Conservation (phyloP, 805 yeast species). For the Crinitomyces ghanaensis region DNA sequence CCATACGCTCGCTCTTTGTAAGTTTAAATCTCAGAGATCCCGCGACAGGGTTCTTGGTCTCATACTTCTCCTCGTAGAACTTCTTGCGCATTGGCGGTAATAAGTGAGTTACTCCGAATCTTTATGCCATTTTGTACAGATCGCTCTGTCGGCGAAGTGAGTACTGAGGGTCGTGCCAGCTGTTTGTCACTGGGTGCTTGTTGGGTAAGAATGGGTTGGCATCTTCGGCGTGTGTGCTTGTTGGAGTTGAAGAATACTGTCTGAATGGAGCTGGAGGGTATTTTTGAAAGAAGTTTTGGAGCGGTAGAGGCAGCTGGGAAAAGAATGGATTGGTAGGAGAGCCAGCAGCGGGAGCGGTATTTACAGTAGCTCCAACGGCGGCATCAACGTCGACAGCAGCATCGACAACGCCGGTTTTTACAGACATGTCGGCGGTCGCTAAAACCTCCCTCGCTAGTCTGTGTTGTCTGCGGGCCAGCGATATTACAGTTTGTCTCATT, state of each 20-base stretch:
- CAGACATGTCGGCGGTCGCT: not conserved
- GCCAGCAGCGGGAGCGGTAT: conserved; percentile 1
- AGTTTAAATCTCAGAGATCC: conserved; percentile 75
- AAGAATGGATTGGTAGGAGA: conserved; percentile 28
- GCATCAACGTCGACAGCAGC: conserved; percentile 1
- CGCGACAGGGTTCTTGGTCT: conserved; percentile 54
- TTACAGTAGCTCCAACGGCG: not conserved
- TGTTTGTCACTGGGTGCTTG: conserved; percentile 70
- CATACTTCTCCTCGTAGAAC: conserved; percentile 71
- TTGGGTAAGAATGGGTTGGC: conserved; percentile 85
- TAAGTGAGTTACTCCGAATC: conserved; percentile 67
- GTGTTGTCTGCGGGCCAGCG: not conserved
- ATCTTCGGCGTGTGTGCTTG: conserved; percentile 50
- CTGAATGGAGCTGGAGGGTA: conserved; percentile 79
- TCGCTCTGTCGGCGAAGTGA: conserved; percentile 77
- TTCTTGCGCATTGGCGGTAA: conserved; percentile 57
- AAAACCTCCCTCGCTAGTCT: conserved; percentile 1
- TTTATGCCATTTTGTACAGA: conserved; percentile 68
- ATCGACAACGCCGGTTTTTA: too few relatives aligned
- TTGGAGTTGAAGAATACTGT: conserved; percentile 52
- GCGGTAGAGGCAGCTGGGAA: conserved; percentile 51
- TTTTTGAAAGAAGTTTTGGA: conserved; percentile 64
- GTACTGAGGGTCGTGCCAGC: conserved; percentile 64
- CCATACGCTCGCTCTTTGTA: conserved; percentile 59
- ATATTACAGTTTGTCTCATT: not conserved